Conservation (phyloP, 179 eudicot genomes). For the Spinacia oleracea region DNA sequence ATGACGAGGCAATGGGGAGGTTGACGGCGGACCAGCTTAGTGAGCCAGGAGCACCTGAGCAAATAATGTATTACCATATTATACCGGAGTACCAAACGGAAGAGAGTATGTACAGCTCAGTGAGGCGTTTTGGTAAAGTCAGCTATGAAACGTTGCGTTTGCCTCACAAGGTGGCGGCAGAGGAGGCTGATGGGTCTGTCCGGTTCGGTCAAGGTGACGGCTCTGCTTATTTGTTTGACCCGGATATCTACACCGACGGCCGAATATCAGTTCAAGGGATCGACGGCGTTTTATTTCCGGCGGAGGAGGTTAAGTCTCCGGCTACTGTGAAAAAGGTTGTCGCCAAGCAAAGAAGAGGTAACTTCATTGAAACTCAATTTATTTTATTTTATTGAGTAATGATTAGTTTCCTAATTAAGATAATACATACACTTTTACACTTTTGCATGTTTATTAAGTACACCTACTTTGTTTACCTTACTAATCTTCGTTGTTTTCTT, state of each 20-base stretch:
- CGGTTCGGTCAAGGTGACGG: constrained; percentile 50
- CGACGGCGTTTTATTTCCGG: constrained; percentile 61
- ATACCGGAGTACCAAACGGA: constrained; percentile 63
- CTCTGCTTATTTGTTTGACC: constrained; percentile 65
- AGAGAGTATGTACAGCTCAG: constrained; percentile 57
- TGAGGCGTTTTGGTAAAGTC: constrained; percentile 58
- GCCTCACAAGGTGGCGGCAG: constrained; percentile 50
- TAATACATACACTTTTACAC: background rate
- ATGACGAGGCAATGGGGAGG: constrained; percentile 54
- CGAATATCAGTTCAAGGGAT: constrained; percentile 74
- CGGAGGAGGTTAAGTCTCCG: constrained; percentile 26
- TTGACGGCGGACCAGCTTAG: constrained; percentile 44
- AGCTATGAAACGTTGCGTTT: constrained; percentile 47
- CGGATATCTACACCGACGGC: constrained; percentile 65
- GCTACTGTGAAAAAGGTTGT: constrained; percentile 31
- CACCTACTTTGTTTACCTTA: background rate
- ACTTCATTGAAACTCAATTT: background rate
- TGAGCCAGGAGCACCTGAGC: constrained; percentile 58
- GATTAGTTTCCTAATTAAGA: background rate
- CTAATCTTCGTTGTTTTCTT: background rate
- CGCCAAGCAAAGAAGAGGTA: constrained; percentile 57
- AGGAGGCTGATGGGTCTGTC: constrained; percentile 63
- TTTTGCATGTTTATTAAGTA: background rate
- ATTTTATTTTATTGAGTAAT: background rate
- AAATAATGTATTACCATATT: constrained; percentile 58